Evolutionary conservation across 768 basidiomycete genomes (phyloP).

Genomic region (Hortiboletus flavorubellus): DNA sequence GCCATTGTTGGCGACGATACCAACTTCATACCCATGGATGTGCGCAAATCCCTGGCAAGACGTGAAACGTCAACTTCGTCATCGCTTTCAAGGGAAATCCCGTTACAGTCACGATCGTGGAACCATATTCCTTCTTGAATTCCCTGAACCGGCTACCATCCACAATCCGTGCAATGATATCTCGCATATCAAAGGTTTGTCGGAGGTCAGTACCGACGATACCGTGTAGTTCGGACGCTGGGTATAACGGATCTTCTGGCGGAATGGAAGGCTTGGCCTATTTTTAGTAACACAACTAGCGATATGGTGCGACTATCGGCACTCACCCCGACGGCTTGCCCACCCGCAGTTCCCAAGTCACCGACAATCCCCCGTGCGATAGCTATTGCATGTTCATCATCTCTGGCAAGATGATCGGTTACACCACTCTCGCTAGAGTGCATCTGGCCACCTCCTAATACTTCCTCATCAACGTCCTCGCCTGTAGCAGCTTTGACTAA

Average conservation of each 20-base stretch:
- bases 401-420: conserved; percentile 80
- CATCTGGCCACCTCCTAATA: conserved; percentile 87
- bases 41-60: conserved; percentile 73
- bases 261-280: conserved; percentile 48
- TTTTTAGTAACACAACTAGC: conserved; percentile 8
- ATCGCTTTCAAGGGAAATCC: background rate
- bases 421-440: conserved; percentile 90
- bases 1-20: conserved; percentile 92
- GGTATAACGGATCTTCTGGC: conserved; percentile 74
- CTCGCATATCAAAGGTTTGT: conserved; percentile 90
- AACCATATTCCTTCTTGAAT: conserved; percentile 94
- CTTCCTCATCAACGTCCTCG: conserved; percentile 90
- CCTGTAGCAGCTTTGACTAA: conserved; percentile 94
- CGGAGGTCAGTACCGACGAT: conserved; percentile 89
- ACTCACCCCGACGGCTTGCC: conserved; percentile 48
- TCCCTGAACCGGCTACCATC: conserved; percentile 91
- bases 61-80: conserved; percentile 3
- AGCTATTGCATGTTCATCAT: conserved; percentile 81
- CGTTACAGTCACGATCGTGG: conserved; percentile 82
- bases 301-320: conserved; percentile 16
- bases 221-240: conserved; percentile 79
- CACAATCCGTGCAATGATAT: conserved; percentile 87
- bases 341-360: conserved; percentile 69
- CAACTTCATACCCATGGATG: conserved; percentile 86
- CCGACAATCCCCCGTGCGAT: conserved; percentile 75